phyloP scores from a whole-genome alignment of 2,329 filamentous ascomycete genomes.

The Teratosphaeria pseudoeucalypti region DNA sequence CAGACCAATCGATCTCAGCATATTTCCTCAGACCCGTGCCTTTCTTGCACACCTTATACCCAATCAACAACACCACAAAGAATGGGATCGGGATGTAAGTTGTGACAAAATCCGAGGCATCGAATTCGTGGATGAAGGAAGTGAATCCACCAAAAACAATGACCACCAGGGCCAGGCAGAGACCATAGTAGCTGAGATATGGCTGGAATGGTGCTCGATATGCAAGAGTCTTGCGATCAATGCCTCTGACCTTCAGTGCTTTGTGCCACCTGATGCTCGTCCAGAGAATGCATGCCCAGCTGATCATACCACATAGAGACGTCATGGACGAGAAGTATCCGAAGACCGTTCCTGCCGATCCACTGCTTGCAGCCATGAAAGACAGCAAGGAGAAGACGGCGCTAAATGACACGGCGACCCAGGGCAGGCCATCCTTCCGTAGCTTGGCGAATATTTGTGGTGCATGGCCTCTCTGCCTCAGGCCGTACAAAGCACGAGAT shows the following conservation, averaged over 20 bases:
- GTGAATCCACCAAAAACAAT: constrained; percentile 65
- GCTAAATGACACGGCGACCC: constrained; percentile 1
- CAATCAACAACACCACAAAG: background rate
- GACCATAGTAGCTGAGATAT: constrained; percentile 46
- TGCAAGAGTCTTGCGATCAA: constrained; percentile 45
- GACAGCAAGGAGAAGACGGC: background rate
- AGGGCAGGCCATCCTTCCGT: background rate
- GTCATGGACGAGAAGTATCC: background rate
- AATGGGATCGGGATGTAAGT: background rate
- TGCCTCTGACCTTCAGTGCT: constrained; percentile 39
- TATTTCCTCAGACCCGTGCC: background rate
- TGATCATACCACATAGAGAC: background rate
- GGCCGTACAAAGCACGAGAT: constrained; percentile 17
- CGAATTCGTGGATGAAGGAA: background rate
- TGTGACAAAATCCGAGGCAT: background rate
- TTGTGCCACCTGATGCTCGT: constrained; percentile 36
- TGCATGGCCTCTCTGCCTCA: background rate
- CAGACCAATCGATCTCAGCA: background rate
- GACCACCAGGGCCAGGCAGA: constrained; percentile 53
- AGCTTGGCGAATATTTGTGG: background rate
- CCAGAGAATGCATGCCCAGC: background rate
- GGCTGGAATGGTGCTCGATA: constrained; percentile 48
- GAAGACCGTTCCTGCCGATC: background rate
- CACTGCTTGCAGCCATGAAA: background rate
- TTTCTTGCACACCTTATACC: background rate